These are phyloP conservation scores for Entomortierella lignicola DNA, from an alignment of 192 early-diverging fungal genomes.

Conservation along the genomic window DNA sequence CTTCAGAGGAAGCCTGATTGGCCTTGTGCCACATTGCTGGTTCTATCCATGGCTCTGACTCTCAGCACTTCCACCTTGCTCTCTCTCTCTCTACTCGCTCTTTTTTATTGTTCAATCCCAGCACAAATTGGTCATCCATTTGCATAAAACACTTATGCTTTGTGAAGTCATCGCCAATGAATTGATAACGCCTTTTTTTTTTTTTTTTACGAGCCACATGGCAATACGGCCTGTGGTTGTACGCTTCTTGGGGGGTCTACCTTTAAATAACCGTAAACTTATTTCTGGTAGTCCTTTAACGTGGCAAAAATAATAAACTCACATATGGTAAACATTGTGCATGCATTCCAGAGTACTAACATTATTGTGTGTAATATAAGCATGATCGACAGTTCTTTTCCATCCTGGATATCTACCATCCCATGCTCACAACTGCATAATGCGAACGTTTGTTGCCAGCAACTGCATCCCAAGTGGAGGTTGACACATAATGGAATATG, in stretches of 20 bases:
- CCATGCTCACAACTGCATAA: too few species aligned
- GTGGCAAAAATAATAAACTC: too few species aligned
- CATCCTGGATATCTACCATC: not conserved
- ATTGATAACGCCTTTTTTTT: not conserved
- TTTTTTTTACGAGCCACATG: not conserved
- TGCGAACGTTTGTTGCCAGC: too few species aligned
- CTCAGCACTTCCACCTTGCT: not conserved
- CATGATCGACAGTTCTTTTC: not conserved
- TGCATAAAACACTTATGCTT: not conserved
- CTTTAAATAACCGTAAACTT: too few species aligned
- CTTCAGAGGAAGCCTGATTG: constrained; percentile 14
- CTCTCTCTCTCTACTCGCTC: not conserved
- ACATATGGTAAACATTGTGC: too few species aligned
- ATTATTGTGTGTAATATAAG: too few species aligned
- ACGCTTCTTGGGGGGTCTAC: too few species aligned
- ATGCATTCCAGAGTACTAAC: too few species aligned
- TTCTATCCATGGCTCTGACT: not conserved
- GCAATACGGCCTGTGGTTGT: too few species aligned
- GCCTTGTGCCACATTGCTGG: constrained; percentile 12
- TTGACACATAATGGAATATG: constrained; percentile 3
- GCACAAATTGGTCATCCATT: not conserved
- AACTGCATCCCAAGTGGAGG: not conserved
- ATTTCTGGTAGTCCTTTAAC: too few species aligned
- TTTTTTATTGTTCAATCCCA: not conserved
- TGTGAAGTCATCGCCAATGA: constrained; percentile 5